Conservation (phyloP, 306 rosid genomes). For the Trifolium dubium region DNA sequence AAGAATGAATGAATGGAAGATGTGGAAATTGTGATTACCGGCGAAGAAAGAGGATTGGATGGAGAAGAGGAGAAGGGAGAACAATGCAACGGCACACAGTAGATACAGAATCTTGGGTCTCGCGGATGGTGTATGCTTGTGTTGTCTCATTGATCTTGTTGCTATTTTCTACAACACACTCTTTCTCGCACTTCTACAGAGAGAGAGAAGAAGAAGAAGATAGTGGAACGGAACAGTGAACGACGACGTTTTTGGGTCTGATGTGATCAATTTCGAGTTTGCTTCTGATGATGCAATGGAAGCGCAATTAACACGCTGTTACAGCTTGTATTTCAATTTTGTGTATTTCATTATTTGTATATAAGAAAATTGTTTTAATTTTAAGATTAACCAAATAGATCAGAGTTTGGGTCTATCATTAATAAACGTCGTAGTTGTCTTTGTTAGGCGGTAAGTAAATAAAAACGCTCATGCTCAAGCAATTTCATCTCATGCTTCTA, state of each 20-base stretch:
- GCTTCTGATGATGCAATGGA: conserved; percentile 8
- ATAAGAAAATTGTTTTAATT: too few relatives aligned
- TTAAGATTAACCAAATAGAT: too few relatives aligned
- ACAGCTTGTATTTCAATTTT: too few relatives aligned
- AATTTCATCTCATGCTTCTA: too few relatives aligned
- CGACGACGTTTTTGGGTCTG: conserved; percentile 34
- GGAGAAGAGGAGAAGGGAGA: conserved; percentile 71
- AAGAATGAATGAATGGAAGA: background rate
- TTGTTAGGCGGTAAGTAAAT: too few relatives aligned
- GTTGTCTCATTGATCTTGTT: conserved; percentile 58
- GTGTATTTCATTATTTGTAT: too few relatives aligned
- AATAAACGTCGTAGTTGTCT: too few relatives aligned
- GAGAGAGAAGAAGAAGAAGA: background rate
- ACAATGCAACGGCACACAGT: conserved; percentile 67
- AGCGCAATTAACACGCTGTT: conserved; percentile 18
- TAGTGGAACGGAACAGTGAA: background rate
- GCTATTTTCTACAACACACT: too few relatives aligned
- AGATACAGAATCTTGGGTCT: conserved; percentile 71
- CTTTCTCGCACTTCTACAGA: too few relatives aligned
- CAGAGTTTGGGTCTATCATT: too few relatives aligned
- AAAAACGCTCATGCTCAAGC: too few relatives aligned
- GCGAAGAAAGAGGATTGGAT: conserved; percentile 85
- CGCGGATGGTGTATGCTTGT: conserved; percentile 43
- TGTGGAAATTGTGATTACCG: conserved; percentile 44
- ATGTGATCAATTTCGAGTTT: conserved; percentile 19